Percentiles rank a stretch among this genome's conserved stretches.
phyloP scores from a whole-genome alignment of 2,329 filamentous ascomycete species.

The Immersiporthe knoxdaviesiana region DNA sequence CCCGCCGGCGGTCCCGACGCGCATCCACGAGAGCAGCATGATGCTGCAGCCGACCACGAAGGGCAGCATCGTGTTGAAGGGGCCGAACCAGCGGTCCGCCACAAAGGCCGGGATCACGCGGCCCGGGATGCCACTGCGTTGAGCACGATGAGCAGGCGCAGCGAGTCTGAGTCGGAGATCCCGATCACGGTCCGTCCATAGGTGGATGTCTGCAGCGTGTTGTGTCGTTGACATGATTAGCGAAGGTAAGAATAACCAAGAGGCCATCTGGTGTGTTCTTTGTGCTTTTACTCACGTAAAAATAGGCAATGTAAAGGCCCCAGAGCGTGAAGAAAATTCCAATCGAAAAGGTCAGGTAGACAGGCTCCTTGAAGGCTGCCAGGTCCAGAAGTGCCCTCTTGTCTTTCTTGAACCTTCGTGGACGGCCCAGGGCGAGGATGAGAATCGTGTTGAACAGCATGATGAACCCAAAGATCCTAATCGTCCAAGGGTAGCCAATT shows the following conservation, averaged over 20 bases:
- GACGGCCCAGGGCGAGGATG: conserved; percentile 45
- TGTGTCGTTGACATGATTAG: background rate
- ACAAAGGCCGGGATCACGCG: conserved; percentile 61
- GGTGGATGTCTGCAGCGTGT: conserved; percentile 21
- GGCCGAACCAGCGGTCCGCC: conserved; percentile 58
- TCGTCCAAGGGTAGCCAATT: conserved; percentile 62
- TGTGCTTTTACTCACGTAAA: conserved; percentile 55
- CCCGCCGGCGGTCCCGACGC: conserved; percentile 51
- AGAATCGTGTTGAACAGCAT: conserved; percentile 51
- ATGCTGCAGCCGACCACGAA: conserved; percentile 44
- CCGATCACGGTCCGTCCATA: conserved; percentile 36
- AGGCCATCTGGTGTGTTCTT: too few species aligned
- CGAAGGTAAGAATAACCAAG: background rate
- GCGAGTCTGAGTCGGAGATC: conserved; percentile 51
- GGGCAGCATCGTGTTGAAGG: conserved; percentile 64
- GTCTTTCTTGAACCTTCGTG: conserved; percentile 51
- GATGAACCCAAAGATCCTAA: conserved; percentile 63
- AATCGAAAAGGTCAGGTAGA: conserved; percentile 56
- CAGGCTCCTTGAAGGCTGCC: conserved; percentile 58
- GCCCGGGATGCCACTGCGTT: conserved; percentile 63
- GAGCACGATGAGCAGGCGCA: conserved; percentile 67
- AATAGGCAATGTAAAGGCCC: conserved; percentile 60
- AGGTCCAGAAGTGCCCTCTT: conserved; percentile 57
- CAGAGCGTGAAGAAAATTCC: conserved; percentile 53
- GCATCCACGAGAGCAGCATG: conserved; percentile 64